These are phyloP conservation scores for Rhizopogon vinicolor DNA, from an alignment of 768 basidiomycete species.

Conservation along the genomic window DNA sequence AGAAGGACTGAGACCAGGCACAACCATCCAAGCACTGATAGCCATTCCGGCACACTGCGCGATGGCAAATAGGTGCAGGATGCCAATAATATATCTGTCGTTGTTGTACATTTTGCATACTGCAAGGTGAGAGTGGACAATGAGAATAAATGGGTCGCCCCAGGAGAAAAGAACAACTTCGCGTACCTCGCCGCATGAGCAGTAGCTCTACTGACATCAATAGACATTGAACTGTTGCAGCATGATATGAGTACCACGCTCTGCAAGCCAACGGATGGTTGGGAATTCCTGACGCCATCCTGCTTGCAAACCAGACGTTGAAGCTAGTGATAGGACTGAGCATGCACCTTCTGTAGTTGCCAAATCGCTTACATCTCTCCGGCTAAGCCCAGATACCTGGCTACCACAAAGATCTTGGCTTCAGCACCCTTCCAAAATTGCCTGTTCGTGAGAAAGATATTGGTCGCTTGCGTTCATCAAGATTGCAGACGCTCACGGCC, in stretches of 20 bases:
- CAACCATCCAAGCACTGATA: constrained; percentile 9
- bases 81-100: constrained; percentile 1
- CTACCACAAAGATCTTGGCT: constrained; percentile 6
- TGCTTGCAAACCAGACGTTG: constrained; percentile 15
- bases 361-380: constrained; percentile 14
- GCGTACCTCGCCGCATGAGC: constrained; percentile 17
- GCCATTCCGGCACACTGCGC: constrained; percentile 14
- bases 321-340: constrained; percentile 8
- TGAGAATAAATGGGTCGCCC: not conserved
- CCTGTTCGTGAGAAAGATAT: not conserved
- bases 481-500: constrained; percentile 13
- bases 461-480: not conserved
- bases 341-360: not conserved
- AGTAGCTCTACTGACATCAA: constrained; percentile 7
- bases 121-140: not conserved
- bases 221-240: constrained; percentile 9
- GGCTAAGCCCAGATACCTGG: constrained; percentile 11
- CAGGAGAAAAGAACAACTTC: not conserved
- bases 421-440: not conserved
- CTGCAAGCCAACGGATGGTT: constrained; percentile 7
- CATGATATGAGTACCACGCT: constrained; percentile 15
- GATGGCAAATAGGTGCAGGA: constrained; percentile 6
- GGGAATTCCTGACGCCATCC: constrained; percentile 11
- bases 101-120: constrained; percentile 14
- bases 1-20: constrained; percentile 8